These are phyloP conservation scores for Turnera subulata DNA, from an alignment of 345 rosid genomes.

Conservation along the genomic window DNA sequence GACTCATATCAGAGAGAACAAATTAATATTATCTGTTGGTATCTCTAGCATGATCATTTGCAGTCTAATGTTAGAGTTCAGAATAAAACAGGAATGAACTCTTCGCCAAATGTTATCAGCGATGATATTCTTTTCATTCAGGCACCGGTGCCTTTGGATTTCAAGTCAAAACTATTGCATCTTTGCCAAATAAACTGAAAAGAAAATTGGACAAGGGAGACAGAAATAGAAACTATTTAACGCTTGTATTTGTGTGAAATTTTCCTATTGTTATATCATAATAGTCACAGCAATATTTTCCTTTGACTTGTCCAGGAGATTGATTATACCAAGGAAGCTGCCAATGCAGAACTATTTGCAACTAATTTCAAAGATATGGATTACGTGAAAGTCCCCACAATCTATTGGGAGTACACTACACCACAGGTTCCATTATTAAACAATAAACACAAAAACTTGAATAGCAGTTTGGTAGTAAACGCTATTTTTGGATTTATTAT, in stretches of 20 bases:
- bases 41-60: no score
- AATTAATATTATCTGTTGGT: no score
- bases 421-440: constrained; percentile 57
- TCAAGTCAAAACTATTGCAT: no score
- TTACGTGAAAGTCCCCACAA: constrained; percentile 83
- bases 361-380: constrained; percentile 74
- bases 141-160: no score
- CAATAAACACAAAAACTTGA: not conserved
- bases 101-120: no score
- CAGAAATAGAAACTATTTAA: not conserved
- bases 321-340: constrained; percentile 96
- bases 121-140: no score
- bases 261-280: not conserved
- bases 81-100: no score
- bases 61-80: no score
- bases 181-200: no score
- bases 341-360: constrained; percentile 90
- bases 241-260: no score
- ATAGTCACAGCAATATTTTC: constrained; percentile 10
- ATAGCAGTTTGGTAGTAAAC: not conserved
- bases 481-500: not conserved
- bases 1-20: no score
- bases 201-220: no score
- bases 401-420: constrained; percentile 83
- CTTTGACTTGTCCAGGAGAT: constrained; percentile 59